These are phyloP conservation scores for Aspergillus carbonarius DNA, from an alignment of 2,329 filamentous ascomycete species.

Conservation along the genomic window DNA sequence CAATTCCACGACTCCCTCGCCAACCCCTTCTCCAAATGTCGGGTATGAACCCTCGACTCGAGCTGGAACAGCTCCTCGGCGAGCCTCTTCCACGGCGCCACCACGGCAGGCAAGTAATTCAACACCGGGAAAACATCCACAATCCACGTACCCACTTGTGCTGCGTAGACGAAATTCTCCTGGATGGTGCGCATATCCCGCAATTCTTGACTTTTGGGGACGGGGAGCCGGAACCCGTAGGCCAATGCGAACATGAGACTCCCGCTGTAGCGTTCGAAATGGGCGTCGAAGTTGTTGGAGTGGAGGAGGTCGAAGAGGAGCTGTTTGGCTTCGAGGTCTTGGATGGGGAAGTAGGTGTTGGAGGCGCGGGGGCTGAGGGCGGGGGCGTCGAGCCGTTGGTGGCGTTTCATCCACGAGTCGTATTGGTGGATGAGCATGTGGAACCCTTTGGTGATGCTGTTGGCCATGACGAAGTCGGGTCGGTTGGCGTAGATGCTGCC, in stretches of 20 bases:
- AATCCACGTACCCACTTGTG: slow-evolving; percentile 45
- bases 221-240: slow-evolving; percentile 50
- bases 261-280: slow-evolving; percentile 50
- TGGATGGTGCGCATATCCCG: slow-evolving; percentile 48
- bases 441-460: slow-evolving; percentile 44
- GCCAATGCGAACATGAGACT: slow-evolving; percentile 52
- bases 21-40: slow-evolving; percentile 17
- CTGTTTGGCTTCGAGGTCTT: slow-evolving; percentile 50
- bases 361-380: slow-evolving; percentile 31
- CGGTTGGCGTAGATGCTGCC: slow-evolving; percentile 53
- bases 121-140: slow-evolving; percentile 47
- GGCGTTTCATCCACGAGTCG: slow-evolving; percentile 38
- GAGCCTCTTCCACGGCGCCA: slow-evolving; percentile 40
- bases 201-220: slow-evolving; percentile 44
- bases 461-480: slow-evolving; percentile 52
- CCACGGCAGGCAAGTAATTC: slow-evolving; percentile 38
- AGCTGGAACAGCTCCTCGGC: slow-evolving; percentile 19
- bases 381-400: slow-evolving; percentile 42
- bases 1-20: slow-evolving; percentile 25
- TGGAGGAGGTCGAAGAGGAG: slow-evolving; percentile 45
- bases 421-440: slow-evolving; percentile 47
- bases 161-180: slow-evolving; percentile 49
- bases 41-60: slow-evolving; percentile 21
- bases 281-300: slow-evolving; percentile 43
- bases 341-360: slow-evolving; percentile 41